Conservation (phyloP, 2,329 filamentous ascomycete species). For the Emmonsiellopsis sp. region DNA sequence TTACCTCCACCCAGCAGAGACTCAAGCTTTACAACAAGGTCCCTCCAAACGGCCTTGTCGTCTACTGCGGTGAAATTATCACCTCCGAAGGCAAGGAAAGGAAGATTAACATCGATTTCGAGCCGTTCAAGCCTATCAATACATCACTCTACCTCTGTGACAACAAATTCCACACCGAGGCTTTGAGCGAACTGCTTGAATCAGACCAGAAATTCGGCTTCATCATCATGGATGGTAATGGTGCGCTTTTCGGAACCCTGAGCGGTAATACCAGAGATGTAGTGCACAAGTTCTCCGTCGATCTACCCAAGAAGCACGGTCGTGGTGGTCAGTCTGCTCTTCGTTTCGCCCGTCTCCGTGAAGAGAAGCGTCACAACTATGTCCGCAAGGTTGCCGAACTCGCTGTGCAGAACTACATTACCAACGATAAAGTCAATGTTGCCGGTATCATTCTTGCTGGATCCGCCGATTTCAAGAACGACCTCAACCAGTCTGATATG, state of each 20-base stretch:
- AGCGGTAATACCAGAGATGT: slow-evolving; percentile 96
- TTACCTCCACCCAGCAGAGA: slow-evolving; percentile 97
- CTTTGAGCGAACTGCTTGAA: slow-evolving; percentile 90
- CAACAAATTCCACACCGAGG: slow-evolving; percentile 99
- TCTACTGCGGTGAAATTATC: slow-evolving; percentile 99
- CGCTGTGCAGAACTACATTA: slow-evolving; percentile 98
- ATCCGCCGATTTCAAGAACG: slow-evolving; percentile 99
- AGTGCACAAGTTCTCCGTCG: slow-evolving; percentile 95
- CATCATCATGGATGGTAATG: slow-evolving; percentile 99
- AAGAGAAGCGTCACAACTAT: slow-evolving; percentile 99
- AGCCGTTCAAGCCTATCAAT: slow-evolving; percentile 99
- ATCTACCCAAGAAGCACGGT: slow-evolving; percentile 99
- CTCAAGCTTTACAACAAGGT: slow-evolving; percentile 99
- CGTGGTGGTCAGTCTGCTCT: slow-evolving; percentile 99
- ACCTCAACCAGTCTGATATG: slow-evolving; percentile 93
- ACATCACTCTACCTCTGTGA: slow-evolving; percentile 98
- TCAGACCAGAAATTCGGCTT: slow-evolving; percentile 99
- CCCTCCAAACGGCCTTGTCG: slow-evolving; percentile 89
- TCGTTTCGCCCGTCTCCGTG: slow-evolving; percentile 97
- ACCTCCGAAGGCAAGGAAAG: slow-evolving; percentile 96
- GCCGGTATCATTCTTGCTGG: slow-evolving; percentile 90
- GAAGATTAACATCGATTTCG: slow-evolving; percentile 99
- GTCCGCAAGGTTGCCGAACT: slow-evolving; percentile 97
- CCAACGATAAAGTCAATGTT: slow-evolving; percentile 96
- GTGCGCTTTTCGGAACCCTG: slow-evolving; percentile 89